These are phyloP conservation scores for Penicillium occitanis DNA, from an alignment of 2,329 filamentous ascomycete species.

Conservation along the genomic window DNA sequence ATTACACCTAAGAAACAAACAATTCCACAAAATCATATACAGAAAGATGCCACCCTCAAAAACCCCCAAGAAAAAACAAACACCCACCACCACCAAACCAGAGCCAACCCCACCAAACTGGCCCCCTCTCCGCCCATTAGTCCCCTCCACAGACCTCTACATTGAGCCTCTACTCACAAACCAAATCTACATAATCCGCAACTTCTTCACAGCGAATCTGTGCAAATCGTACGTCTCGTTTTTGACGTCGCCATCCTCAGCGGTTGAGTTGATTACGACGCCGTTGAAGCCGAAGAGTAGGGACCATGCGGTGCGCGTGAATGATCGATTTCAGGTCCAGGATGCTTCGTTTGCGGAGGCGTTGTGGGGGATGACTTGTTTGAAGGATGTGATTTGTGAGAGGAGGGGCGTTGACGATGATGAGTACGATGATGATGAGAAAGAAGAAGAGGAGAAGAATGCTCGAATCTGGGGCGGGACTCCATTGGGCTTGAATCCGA, in stretches of 20 bases:
- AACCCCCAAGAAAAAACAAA: conserved; percentile 18
- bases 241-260: conserved; percentile 51
- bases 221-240: conserved; percentile 77
- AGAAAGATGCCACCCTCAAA: conserved; percentile 14
- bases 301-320: conserved; percentile 79
- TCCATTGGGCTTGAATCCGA: conserved; percentile 79
- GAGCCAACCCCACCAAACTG: conserved; percentile 54
- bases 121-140: conserved; percentile 68
- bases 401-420: conserved; percentile 27
- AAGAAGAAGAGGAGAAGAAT: conserved; percentile 4
- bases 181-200: conserved; percentile 71
- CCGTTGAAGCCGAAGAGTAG: conserved; percentile 70
- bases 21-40: background rate
- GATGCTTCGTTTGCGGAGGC: conserved; percentile 71
- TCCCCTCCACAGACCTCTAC: conserved; percentile 64
- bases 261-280: conserved; percentile 71
- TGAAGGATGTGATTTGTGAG: conserved; percentile 60
- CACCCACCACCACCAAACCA: background rate
- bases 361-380: conserved; percentile 74
- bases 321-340: conserved; percentile 82
- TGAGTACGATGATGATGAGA: conserved; percentile 29
- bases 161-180: conserved; percentile 58
- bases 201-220: conserved; percentile 71
- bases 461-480: conserved; percentile 69
- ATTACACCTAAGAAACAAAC: background rate